A percentile compares a stretch with the other conserved stretches of the same genome.
Evolutionary conservation across 805 yeast species (phyloP).

Genomic region (Saitoella complicata): DNA sequence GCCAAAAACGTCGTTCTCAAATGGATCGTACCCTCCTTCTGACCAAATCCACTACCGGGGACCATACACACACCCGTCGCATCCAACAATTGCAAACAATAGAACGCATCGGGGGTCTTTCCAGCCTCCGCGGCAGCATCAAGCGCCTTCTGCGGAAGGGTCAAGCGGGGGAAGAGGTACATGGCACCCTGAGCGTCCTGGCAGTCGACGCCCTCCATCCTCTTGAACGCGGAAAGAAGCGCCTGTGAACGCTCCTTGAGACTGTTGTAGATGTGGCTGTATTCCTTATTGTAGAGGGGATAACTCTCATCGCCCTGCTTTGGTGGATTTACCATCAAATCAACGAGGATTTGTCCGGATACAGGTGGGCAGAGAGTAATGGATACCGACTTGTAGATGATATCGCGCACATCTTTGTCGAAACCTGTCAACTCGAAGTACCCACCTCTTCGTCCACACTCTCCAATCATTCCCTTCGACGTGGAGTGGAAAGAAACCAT

Average conservation of each 20-base stretch:
- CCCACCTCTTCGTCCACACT: conserved; percentile 99
- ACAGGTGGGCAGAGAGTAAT: conserved; percentile 89
- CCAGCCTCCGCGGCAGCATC: conserved; percentile 41
- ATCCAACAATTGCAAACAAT: conserved; percentile 71
- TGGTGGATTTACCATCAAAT: conserved; percentile 90
- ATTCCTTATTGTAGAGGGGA: conserved; percentile 48
- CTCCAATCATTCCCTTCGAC: conserved; percentile 94
- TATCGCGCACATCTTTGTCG: conserved; percentile 46
- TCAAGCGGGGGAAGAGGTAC: conserved; percentile 80
- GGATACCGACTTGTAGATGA: conserved; percentile 72
- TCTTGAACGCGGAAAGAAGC: conserved; percentile 52
- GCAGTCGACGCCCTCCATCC: conserved; percentile 71
- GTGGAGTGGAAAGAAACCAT: conserved; percentile 88
- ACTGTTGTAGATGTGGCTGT: conserved; percentile 41
- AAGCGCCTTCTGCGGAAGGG: conserved; percentile 47
- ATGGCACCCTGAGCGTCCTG: conserved; percentile 93
- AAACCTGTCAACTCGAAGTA: conserved; percentile 90
- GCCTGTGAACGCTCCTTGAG: conserved; percentile 46
- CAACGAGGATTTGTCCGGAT: conserved; percentile 84
- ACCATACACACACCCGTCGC: conserved; percentile 91
- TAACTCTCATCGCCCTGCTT: conserved; percentile 57
- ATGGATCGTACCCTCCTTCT: conserved; percentile 75
- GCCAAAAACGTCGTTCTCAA: conserved; percentile 93
- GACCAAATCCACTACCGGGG: conserved; percentile 97
- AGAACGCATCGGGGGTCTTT: conserved; percentile 66